Evolutionary conservation across 140 eudicot species (phyloP), one percentile per base, ranked within the genome.

Genomic region (Anethum foeniculum): DNA sequence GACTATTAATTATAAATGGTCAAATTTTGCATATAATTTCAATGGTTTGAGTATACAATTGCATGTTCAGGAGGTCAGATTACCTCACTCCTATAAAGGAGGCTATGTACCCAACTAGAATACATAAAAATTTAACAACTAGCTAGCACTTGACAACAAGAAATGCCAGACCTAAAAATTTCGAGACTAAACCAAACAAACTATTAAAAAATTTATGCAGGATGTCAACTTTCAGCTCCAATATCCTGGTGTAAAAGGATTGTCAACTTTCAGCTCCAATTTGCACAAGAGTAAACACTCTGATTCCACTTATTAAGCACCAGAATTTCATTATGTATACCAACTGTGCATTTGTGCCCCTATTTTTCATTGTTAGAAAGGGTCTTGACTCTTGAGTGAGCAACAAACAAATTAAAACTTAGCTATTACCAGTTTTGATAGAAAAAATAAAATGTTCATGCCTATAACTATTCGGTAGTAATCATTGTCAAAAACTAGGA

Each of bases 161-260:
- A 56, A 23, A 56, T 56, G 65, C 13, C 5, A 10, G 65, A 8
- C 65, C 65, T 7, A 23, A 23, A 21, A 56, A 7, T 62, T 60
- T 25, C 14, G 12, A 10, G 71, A 3, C 36, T 62, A 27, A 10
- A 10, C 6, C 36, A 62, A 62, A 11, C 4, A 11, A 25, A 34
- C 12, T 34, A 62, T 4, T 1, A 62, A 27, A 11, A 3, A 25
- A n/a, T n/a, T n/a, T 60, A 25, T 25, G 25, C 4, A 18, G 30
- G 43, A 39, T 41, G 52, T 73, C 52, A 73, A 73, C 77, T 73
- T 41, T n/a, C 77, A 73, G 77, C 30, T 7, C 32, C 76, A 18
- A 38, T 38, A 41, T 9, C 10, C 27, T 39, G 16, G 21, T 41
- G 52, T 21, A 39, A 25, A 41, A 5, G 7, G 32, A 73, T 19